A percentile compares a stretch with the other conserved stretches of the same genome.
These are phyloP conservation scores for Saturnispora mendoncae DNA, from an alignment of 805 yeast genomes.

Conservation along the genomic window DNA sequence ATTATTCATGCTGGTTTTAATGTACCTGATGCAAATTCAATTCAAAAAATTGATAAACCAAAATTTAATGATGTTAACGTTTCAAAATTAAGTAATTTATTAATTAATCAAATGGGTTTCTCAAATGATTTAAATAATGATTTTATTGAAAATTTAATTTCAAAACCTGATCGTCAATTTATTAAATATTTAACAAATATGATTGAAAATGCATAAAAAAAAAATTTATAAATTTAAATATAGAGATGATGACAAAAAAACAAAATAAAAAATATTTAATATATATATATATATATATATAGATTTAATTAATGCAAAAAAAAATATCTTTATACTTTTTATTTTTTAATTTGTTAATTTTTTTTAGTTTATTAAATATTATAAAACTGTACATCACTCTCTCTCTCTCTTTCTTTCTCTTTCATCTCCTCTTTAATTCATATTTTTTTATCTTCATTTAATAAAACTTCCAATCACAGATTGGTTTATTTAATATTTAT, in stretches of 20 bases:
- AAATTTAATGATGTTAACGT: conserved; percentile 28
- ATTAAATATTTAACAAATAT: conserved; percentile 53
- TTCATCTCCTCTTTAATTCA: background rate
- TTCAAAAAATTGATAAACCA: conserved; percentile 26
- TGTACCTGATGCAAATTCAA: conserved; percentile 23
- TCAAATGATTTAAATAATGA: conserved; percentile 53
- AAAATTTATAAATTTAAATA: background rate
- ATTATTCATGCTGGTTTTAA: conserved; percentile 35
- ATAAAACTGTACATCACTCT: too few species aligned
- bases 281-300: background rate
- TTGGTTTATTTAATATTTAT: background rate
- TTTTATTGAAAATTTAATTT: conserved; percentile 50
- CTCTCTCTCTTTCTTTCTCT: too few species aligned
- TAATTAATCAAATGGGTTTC: conserved; percentile 51
- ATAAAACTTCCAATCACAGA: background rate
- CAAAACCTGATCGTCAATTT: conserved; percentile 52
- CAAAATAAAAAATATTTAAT: background rate
- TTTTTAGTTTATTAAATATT: too few species aligned
- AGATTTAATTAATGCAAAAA: too few species aligned
- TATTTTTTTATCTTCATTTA: too few species aligned
- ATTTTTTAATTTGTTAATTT: too few species aligned
- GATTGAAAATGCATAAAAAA: conserved; percentile 9
- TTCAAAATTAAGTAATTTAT: conserved; percentile 23
- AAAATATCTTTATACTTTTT: background rate
- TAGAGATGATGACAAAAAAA: background rate